Base-by-base conservation (phyloP, 441 rosid genomes). In the Pelargonium australe region DNA sequence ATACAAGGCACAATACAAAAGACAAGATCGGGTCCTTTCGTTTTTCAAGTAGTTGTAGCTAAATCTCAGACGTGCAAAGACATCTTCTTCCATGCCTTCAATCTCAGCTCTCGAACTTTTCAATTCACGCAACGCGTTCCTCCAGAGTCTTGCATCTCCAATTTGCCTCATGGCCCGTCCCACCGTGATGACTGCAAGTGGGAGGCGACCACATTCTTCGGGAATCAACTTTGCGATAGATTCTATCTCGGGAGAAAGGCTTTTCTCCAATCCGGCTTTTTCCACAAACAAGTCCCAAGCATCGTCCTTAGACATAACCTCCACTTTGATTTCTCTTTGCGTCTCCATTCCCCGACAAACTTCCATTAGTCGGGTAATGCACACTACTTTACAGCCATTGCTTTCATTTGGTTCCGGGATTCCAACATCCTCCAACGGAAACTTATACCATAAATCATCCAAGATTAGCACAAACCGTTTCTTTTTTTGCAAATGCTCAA, bases 201-300 rank as follows among this genome's bases (percentile, higher is more conserved):
- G 81, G 64, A 72, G 58, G 2, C 68, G 11, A 1, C 73, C 75
- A 19, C 81, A 78, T 69, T 78, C 76, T 55, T 75, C 67, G 1
- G 75, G 51, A 12, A 78, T 60, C 16, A 20, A 58, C 47, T 16
- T 62, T 9, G 73, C 73, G 43, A 69, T n/a, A 0, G 72, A 23
- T 66, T 72, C 72, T 57, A 65, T 45, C 43, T 68, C 72, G 2
- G 78, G 71, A 68, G 34, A 61, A 71, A 37, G 44, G 0, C 31
- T 0, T 16, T 47, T 12, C 44, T 44, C 66, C 7, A 19, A 41
- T 23, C 51, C 74, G 0, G 61, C 75, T 67, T 73, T 67, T 19
- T 70, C 72, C 6, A 12, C 17, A 63, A 79, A 79, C 34, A 79
- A 40, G 1, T 70, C 58, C 65, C 70, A 43, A 0, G 70, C 79